Percentiles rank a stretch among this genome's conserved stretches.
Conservation (phyloP, 2,329 filamentous ascomycete species). For the Colletotrichum australisinense region DNA sequence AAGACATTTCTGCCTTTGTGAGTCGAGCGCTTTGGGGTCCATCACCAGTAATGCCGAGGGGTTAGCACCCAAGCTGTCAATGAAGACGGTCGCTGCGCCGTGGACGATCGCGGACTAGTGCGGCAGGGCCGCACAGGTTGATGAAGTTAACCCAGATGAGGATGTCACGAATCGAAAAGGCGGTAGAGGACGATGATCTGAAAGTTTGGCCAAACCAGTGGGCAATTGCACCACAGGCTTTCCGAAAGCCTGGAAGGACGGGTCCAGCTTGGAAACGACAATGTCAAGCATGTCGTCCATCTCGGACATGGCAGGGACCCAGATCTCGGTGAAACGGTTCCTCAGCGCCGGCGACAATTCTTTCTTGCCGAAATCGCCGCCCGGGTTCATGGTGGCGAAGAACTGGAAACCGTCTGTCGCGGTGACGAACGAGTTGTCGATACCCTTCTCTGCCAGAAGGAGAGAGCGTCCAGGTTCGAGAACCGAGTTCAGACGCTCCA, state of each 20-base stretch:
- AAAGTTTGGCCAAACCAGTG: slow-evolving; percentile 92
- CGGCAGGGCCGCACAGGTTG: slow-evolving; percentile 69
- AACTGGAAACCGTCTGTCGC: slow-evolving; percentile 90
- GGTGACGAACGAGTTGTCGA: slow-evolving; percentile 82
- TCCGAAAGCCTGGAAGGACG: slow-evolving; percentile 67
- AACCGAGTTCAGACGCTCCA: slow-evolving; percentile 96
- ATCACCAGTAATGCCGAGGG: slow-evolving; percentile 87
- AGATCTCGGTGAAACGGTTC: slow-evolving; percentile 98
- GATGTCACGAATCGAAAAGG: slow-evolving; percentile 91
- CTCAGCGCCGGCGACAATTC: slow-evolving; percentile 94
- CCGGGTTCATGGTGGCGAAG: slow-evolving; percentile 98
- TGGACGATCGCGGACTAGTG: slow-evolving; percentile 71
- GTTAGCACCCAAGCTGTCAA: slow-evolving; percentile 95
- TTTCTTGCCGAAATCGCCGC: slow-evolving; percentile 97
- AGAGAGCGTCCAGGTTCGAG: slow-evolving; percentile 89
- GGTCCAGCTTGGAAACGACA: slow-evolving; percentile 77
- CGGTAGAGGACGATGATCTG: slow-evolving; percentile 77
- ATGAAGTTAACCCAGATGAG: slow-evolving; percentile 95
- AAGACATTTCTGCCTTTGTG: slow-evolving; percentile 80
- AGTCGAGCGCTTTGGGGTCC: slow-evolving; percentile 74
- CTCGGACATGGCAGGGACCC: slow-evolving; percentile 91
- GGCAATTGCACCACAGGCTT: slow-evolving; percentile 81
- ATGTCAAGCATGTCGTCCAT: slow-evolving; percentile 90
- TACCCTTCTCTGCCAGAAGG: slow-evolving; percentile 92
- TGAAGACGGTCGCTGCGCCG: slow-evolving; percentile 93